Conservation (phyloP, 2,329 filamentous ascomycete species). For the Colletotrichum orbiculare region DNA sequence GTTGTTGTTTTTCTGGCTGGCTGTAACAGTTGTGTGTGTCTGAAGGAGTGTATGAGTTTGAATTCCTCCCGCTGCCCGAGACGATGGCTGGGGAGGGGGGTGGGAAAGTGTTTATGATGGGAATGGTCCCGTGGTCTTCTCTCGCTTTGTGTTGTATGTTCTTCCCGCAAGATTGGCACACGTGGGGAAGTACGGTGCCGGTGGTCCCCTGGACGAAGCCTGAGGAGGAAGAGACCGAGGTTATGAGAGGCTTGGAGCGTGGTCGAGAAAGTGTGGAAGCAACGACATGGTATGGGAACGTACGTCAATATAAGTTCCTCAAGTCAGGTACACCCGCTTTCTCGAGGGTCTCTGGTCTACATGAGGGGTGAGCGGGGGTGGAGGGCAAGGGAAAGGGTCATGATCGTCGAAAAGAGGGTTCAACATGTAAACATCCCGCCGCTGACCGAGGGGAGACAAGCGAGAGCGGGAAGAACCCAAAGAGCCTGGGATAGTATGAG, state of each 20-base stretch:
- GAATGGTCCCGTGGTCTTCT: slow-evolving; percentile 4
- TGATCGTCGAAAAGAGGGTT: neutral
- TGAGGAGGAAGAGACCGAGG: slow-evolving; percentile 11
- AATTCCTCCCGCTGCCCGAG: slow-evolving; percentile 14
- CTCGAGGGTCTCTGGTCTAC: too few relatives aligned
- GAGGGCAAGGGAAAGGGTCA: slow-evolving; percentile 28
- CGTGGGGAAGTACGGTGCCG: neutral
- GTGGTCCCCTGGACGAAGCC: neutral
- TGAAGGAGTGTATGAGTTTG: slow-evolving; percentile 22
- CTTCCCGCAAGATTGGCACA: too few relatives aligned
- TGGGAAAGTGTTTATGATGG: too few relatives aligned
- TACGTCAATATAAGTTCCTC: slow-evolving; percentile 38
- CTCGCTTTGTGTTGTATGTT: slow-evolving; percentile 6
- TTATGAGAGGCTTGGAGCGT: slow-evolving; percentile 12
- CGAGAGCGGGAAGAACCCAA: neutral
- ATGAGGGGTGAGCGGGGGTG: slow-evolving; percentile 9
- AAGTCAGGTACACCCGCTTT: slow-evolving; percentile 35
- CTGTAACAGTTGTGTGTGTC: too few relatives aligned
- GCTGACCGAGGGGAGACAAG: slow-evolving; percentile 17
- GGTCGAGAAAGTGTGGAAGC: too few relatives aligned
- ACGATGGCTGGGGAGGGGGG: neutral
- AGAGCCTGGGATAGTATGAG: neutral
- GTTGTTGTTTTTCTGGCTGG: slow-evolving; percentile 1
- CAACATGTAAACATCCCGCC: slow-evolving; percentile 7
- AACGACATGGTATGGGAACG: slow-evolving; percentile 28